A percentile compares a stretch with the other conserved stretches of the same genome.
phyloP scores from a whole-genome alignment of 345 rosid species.

The Bruguiera gymnorhiza region DNA sequence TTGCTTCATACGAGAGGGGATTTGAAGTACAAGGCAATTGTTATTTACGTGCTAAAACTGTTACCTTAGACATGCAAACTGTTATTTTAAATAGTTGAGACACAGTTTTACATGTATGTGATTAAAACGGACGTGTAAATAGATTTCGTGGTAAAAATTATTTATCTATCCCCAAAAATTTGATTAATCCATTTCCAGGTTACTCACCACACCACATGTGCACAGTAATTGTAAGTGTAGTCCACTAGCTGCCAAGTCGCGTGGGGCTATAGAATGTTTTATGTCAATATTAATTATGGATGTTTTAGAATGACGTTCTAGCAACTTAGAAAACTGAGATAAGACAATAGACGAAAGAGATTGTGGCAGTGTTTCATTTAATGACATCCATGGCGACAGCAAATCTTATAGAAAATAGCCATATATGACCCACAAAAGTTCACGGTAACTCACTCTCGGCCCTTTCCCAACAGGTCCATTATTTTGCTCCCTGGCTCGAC shows the following conservation, averaged over 20 bases:
- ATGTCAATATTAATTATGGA: not conserved
- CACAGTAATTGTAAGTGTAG: not conserved
- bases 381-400: slow-evolving; percentile 38
- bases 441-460: slow-evolving; percentile 16
- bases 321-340: too few relatives aligned
- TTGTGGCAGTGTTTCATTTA: slow-evolving; percentile 3
- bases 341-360: not conserved
- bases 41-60: too few relatives aligned
- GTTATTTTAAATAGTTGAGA: too few relatives aligned
- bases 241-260: slow-evolving; percentile 14
- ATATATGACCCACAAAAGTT: slow-evolving; percentile 18
- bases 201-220: not conserved
- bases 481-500: slow-evolving; percentile 38
- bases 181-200: not conserved
- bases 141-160: too few relatives aligned
- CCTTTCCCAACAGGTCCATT: slow-evolving; percentile 39
- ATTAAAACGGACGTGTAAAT: too few relatives aligned
- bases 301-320: not conserved
- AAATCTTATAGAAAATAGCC: slow-evolving; percentile 35
- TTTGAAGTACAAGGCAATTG: too few relatives aligned
- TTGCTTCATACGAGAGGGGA: too few relatives aligned
- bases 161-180: slow-evolving; percentile 4
- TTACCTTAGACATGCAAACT: too few relatives aligned
- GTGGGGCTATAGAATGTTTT: slow-evolving; percentile 1
- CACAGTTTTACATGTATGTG: too few relatives aligned